These are phyloP conservation scores for Ambrosiella xylebori DNA, from an alignment of 2,329 filamentous ascomycete species.

Conservation along the genomic window DNA sequence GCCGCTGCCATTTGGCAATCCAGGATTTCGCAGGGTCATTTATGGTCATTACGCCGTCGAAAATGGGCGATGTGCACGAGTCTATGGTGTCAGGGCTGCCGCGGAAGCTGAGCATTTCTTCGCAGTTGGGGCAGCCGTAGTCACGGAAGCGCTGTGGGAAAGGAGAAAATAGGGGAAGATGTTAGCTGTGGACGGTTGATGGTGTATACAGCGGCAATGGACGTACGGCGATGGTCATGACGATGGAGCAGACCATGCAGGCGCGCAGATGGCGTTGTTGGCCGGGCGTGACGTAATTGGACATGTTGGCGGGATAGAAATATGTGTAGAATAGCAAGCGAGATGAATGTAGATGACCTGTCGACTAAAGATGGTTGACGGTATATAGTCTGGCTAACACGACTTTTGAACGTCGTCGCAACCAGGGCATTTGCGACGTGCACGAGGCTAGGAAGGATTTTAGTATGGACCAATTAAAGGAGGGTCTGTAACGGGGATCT, in stretches of 20 bases:
- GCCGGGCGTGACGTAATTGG: constrained; percentile 45
- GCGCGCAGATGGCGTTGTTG: constrained; percentile 80
- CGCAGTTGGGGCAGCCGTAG: constrained; percentile 91
- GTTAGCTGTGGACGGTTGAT: not conserved
- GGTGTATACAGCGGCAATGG: constrained; percentile 8
- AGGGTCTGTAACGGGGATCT: not conserved
- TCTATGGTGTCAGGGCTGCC: constrained; percentile 66
- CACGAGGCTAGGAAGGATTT: not conserved
- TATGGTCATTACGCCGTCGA: constrained; percentile 78
- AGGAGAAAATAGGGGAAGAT: constrained; percentile 1
- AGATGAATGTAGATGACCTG: not conserved
- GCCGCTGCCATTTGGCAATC: constrained; percentile 91
- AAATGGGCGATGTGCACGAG: constrained; percentile 90
- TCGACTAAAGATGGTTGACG: too few relatives aligned
- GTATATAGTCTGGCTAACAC: too few relatives aligned
- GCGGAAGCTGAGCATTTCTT: constrained; percentile 70
- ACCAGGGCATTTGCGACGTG: not conserved
- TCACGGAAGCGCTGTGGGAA: constrained; percentile 57
- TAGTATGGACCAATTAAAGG: not conserved
- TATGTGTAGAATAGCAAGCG: not conserved
- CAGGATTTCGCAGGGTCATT: constrained; percentile 71
- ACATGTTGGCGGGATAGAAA: constrained; percentile 3
- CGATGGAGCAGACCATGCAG: constrained; percentile 97
- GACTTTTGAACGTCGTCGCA: too few relatives aligned
- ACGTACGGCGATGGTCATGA: constrained; percentile 60